Base-by-base conservation (phyloP, 2,329 filamentous ascomycete genomes). In the Fusarium begoniae region DNA sequence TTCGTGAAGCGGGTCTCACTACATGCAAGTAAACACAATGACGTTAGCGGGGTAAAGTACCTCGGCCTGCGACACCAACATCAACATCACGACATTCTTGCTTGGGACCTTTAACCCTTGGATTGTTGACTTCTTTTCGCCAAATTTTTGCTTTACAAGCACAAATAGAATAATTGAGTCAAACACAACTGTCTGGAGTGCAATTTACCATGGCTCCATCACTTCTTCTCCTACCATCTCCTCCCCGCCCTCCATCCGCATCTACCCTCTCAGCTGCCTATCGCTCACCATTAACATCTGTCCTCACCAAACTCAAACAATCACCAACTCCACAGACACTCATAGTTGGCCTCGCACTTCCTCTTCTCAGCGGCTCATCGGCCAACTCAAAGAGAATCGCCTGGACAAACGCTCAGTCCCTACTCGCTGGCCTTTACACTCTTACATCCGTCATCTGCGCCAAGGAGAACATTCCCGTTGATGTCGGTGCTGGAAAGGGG, bases 361-460 rank as follows among this genome's bases (percentile, higher is more conserved):
- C 91, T 5, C 85, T 92, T 58, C 86, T 95, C 18, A 83, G 86
- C 53, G 87, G 88, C 26, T 83, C 83, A 38, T 83, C 85, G 30
- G 82, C 84, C 28, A 63, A 58, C 26, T 47, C 51, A 41, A 87
- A 70, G 45, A 88, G 75, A 85, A 87, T 30, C 84, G 84, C 89
- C 24, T 97, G 95, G 88, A 80, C 86, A 40, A 83, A 87, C n/a
- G 88, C 91, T 1, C 94, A 98, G 81, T 86, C 88, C n/a, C 85
- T 96, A 10, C 83, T 98, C 28, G 93, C 93, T 6, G 89, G 89
- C 32, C 80, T 97, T 30, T 98, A 98, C 86, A 91, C 91, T 77
- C 87, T 98, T 56, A 85, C 96, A 63, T 92, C 92, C 40, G 84
- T 91, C 51, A 85, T 94, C n/a, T 94, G 92, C 71, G 89, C 91